A percentile compares a stretch with the other conserved stretches of the same genome.
These are phyloP conservation scores for Evernia prunastri DNA, from an alignment of 495 filamentous ascomycete genomes.

Conservation along the genomic window DNA sequence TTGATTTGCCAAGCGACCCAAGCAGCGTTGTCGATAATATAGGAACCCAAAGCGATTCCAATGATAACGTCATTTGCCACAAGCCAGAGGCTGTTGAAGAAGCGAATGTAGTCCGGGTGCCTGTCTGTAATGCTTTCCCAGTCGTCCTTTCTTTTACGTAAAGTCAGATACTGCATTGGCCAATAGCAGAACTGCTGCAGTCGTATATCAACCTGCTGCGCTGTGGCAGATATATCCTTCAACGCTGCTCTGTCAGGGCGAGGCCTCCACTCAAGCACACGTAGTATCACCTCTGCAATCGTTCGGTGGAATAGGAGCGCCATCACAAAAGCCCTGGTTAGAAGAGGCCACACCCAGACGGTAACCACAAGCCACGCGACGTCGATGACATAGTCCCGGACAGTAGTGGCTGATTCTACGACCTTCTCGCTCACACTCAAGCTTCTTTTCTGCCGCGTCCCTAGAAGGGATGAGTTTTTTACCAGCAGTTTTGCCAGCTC, in stretches of 20 bases:
- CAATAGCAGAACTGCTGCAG: conserved; percentile 98
- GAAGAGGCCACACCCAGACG: conserved; percentile 70
- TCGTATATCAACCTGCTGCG: conserved; percentile 97
- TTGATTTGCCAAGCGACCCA: conserved; percentile 82
- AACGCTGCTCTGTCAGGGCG: conserved; percentile 74
- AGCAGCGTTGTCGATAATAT: conserved; percentile 89
- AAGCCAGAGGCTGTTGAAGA: conserved; percentile 98
- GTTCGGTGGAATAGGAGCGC: conserved; percentile 75
- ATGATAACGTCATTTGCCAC: conserved; percentile 99
- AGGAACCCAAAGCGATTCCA: conserved; percentile 89
- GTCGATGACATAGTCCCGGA: conserved; percentile 67
- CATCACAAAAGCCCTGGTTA: conserved; percentile 65
- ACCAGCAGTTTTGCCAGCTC: conserved; percentile 79
- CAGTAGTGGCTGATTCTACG: conserved; percentile 82
- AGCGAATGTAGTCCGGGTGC: conserved; percentile 97
- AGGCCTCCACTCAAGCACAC: conserved; percentile 80
- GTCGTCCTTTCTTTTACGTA: conserved; percentile 79
- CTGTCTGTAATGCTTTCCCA: conserved; percentile 95
- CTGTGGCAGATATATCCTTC: conserved; percentile 93
- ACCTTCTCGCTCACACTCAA: conserved; percentile 93
- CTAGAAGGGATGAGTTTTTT: conserved; percentile 77
- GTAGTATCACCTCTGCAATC: conserved; percentile 71
- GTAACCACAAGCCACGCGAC: conserved; percentile 64
- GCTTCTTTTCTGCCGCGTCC: conserved; percentile 69
- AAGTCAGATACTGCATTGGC: conserved; percentile 91